These are phyloP conservation scores for Talaromyces verruculosus DNA, from an alignment of 2,329 filamentous ascomycete genomes.

Conservation along the genomic window DNA sequence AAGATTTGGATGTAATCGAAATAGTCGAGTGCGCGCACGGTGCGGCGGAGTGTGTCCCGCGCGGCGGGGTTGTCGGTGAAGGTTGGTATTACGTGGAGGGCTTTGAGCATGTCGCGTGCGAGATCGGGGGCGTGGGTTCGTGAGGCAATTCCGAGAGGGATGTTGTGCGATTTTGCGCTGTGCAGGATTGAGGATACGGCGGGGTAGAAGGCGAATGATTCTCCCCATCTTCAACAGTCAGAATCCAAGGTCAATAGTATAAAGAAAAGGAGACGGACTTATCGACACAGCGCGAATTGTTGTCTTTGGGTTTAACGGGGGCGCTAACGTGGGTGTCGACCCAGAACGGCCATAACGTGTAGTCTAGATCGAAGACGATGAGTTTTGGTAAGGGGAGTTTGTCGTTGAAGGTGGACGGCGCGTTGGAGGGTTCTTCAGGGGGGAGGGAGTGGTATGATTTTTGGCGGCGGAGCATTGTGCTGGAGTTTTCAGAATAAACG, in stretches of 20 bases:
- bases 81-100: slow-evolving; percentile 61
- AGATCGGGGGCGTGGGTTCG: slow-evolving; percentile 78
- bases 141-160: slow-evolving; percentile 71
- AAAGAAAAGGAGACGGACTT: slow-evolving; percentile 30
- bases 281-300: slow-evolving; percentile 47
- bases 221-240: slow-evolving; percentile 49
- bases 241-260: neutral
- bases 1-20: slow-evolving; percentile 63
- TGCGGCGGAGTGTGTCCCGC: slow-evolving; percentile 41
- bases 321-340: slow-evolving; percentile 85
- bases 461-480: slow-evolving; percentile 35
- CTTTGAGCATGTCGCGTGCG: slow-evolving; percentile 74
- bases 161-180: slow-evolving; percentile 55
- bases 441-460: slow-evolving; percentile 36
- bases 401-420: slow-evolving; percentile 61
- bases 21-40: slow-evolving; percentile 52
- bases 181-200: slow-evolving; percentile 68
- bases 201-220: slow-evolving; percentile 68
- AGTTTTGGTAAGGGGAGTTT: slow-evolving; percentile 74
- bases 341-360: slow-evolving; percentile 99
- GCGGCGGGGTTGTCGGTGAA: slow-evolving; percentile 42
- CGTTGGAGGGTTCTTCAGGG: slow-evolving; percentile 38
- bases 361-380: slow-evolving; percentile 93
- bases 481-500: neutral
- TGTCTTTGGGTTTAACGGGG: slow-evolving; percentile 66